A percentile compares a stretch with the other conserved stretches of the same genome.
These are phyloP conservation scores for Amylostereum areolatum DNA, from an alignment of 1,284 basidiomycete genomes.

Conservation along the genomic window DNA sequence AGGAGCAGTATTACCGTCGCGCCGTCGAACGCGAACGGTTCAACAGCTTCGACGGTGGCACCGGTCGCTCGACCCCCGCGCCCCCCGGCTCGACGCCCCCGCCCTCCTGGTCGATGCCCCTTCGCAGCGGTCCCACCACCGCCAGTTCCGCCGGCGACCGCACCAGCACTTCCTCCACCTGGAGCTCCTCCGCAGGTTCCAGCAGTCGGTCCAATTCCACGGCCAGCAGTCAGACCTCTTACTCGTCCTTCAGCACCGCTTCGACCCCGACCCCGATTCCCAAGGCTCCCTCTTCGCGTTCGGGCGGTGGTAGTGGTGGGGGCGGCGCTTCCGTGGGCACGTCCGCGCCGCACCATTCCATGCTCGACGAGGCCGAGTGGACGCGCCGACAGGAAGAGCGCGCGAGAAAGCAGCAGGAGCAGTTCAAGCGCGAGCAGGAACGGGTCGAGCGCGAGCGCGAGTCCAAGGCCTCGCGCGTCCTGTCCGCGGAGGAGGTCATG, in stretches of 20 bases:
- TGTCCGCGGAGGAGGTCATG: slow-evolving; percentile 48
- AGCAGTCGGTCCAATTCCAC: slow-evolving; percentile 16
- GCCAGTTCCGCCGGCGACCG: slow-evolving; percentile 20
- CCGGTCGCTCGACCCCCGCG: slow-evolving; percentile 13
- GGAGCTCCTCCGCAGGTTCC: slow-evolving; percentile 14
- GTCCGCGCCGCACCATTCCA: slow-evolving; percentile 17
- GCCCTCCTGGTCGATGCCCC: slow-evolving; percentile 15
- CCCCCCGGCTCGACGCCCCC: slow-evolving; percentile 15
- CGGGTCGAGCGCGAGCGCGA: slow-evolving; percentile 29
- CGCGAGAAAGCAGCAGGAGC: slow-evolving; percentile 48
- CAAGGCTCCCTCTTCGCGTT: slow-evolving; percentile 12
- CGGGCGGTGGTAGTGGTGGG: slow-evolving; percentile 17
- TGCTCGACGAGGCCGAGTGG: slow-evolving; percentile 43
- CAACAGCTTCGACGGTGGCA: slow-evolving; percentile 20
- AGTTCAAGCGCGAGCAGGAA: slow-evolving; percentile 54
- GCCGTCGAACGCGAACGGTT: slow-evolving; percentile 20
- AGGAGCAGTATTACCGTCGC: slow-evolving; percentile 18
- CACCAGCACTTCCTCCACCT: slow-evolving; percentile 24
- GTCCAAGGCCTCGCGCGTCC: slow-evolving; percentile 35
- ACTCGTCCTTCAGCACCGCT: slow-evolving; percentile 16
- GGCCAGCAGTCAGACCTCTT: slow-evolving; percentile 17
- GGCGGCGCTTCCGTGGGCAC: slow-evolving; percentile 15
- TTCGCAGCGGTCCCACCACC: slow-evolving; percentile 16
- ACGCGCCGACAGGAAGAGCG: slow-evolving; percentile 51
- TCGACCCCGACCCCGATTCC: slow-evolving; percentile 19